Evolutionary conservation across 2,329 filamentous ascomycete genomes (phyloP).

Genomic region (Berkeleyomyces rouxiae): DNA sequence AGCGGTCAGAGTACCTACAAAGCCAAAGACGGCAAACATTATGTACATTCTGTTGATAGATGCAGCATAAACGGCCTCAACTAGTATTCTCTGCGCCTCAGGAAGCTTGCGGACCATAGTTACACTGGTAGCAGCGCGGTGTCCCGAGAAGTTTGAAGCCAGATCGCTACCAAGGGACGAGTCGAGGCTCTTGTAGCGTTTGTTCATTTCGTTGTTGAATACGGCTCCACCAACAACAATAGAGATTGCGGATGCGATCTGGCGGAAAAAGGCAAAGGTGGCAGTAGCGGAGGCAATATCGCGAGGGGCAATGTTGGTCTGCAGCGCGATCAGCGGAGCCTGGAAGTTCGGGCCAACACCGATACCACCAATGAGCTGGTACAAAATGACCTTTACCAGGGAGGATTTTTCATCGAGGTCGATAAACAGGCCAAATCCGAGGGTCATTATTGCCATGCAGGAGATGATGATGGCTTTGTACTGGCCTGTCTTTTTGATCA

Average conservation of each 20-base stretch:
- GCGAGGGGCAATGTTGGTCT: conserved; percentile 41
- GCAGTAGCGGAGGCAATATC: conserved; percentile 55
- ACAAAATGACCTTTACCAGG: conserved; percentile 41
- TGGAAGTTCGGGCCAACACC: conserved; percentile 56
- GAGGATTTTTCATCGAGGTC: conserved; percentile 39
- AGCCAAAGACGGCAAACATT: conserved; percentile 35
- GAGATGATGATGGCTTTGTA: conserved; percentile 45
- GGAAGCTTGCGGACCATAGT: conserved; percentile 37
- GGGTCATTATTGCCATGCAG: conserved; percentile 40
- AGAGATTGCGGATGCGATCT: conserved; percentile 49
- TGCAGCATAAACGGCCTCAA: conserved; percentile 31
- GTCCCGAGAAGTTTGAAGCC: conserved; percentile 38
- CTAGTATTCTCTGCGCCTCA: conserved; percentile 26
- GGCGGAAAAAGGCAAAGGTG: conserved; percentile 50
- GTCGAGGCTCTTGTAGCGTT: conserved; percentile 31
- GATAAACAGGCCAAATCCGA: conserved; percentile 49
- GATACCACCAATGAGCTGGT: conserved; percentile 45
- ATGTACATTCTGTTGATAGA: conserved; percentile 40
- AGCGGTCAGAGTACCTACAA: conserved; percentile 29
- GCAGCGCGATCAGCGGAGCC: conserved; percentile 49
- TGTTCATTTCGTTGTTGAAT: conserved; percentile 59
- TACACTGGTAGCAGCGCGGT: conserved; percentile 43
- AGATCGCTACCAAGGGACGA: conserved; percentile 32
- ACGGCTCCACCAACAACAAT: conserved; percentile 63
- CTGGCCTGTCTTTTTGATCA: conserved; percentile 47